Evolutionary conservation across 2,329 filamentous ascomycete species (phyloP).

Genomic region (Akanthomyces uredinophilus): DNA sequence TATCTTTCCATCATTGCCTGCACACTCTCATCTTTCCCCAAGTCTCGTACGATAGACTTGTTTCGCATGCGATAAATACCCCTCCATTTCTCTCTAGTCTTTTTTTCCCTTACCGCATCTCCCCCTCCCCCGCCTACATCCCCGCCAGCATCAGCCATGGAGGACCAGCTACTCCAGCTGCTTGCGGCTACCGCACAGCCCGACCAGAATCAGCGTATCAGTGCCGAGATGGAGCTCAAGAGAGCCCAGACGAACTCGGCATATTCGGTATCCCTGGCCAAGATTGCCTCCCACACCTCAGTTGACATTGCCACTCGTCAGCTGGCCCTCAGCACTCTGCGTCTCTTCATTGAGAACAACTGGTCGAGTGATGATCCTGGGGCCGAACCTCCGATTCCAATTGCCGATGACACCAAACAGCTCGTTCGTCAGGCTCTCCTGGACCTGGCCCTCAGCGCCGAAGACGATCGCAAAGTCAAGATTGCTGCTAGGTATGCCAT

Average conservation of each 20-base stretch:
- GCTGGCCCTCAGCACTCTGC: conserved; percentile 72
- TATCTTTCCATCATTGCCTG: not conserved
- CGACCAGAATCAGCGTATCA: conserved; percentile 70
- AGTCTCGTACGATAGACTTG: not conserved
- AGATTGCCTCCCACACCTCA: conserved; percentile 72
- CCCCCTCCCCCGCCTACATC: not conserved
- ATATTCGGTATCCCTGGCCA: conserved; percentile 74
- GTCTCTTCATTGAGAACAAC: conserved; percentile 75
- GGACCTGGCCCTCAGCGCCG: conserved; percentile 67
- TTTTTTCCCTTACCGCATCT: conserved; percentile 1
- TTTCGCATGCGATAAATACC: conserved; percentile 10
- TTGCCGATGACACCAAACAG: conserved; percentile 68
- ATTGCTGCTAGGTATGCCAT: conserved; percentile 69
- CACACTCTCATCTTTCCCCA: not conserved
- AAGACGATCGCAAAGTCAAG: conserved; percentile 81
- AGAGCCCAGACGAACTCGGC: conserved; percentile 62
- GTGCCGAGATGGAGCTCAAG: conserved; percentile 79
- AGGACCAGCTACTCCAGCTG: conserved; percentile 85
- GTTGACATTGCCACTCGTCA: conserved; percentile 74
- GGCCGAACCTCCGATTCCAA: conserved; percentile 54
- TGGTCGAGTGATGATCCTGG: conserved; percentile 77
- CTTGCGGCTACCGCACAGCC: conserved; percentile 80
- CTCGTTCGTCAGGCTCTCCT: conserved; percentile 70
- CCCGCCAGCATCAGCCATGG: conserved; percentile 53
- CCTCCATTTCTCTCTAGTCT: conserved; percentile 5